Conservation (phyloP, 306 rosid species). For the Dicorynia guianensis region DNA sequence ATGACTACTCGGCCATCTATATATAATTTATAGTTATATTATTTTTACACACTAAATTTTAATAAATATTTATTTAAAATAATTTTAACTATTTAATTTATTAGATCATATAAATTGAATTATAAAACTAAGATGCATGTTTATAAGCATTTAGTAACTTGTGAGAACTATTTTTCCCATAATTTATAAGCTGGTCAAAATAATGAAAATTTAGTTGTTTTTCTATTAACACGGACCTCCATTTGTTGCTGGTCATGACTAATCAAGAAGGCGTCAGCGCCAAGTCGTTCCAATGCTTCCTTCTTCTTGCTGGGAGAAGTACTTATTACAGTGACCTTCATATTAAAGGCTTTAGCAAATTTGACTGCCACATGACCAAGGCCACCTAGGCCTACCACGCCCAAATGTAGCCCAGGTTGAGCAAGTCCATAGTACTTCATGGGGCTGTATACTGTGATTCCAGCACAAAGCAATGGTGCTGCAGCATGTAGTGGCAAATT, state of each 20-base stretch:
- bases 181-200: no score
- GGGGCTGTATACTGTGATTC: conserved; percentile 47
- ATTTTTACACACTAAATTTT: no score
- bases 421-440: conserved; percentile 34
- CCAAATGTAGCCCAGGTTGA: conserved; percentile 26
- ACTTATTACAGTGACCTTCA: conserved; percentile 36
- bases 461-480: conserved; percentile 40
- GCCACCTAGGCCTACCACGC: conserved; percentile 36
- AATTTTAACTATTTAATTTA: no score
- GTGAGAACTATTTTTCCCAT: no score
- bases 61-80: no score
- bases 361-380: conserved; percentile 40
- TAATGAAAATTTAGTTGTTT: no score
- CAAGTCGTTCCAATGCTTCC: conserved; percentile 43
- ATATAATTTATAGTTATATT: no score
- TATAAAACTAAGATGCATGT: no score
- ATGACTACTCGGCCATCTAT: no score
- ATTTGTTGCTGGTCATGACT: conserved; percentile 38
- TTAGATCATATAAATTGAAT: no score
- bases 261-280: conserved; percentile 43
- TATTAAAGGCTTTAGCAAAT: conserved; percentile 35
- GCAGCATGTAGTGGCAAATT: conserved; percentile 31
- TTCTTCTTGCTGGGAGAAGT: conserved; percentile 27
- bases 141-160: no score
- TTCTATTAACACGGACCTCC: no score